These are phyloP conservation scores for Trichoderma sp. DNA, from an alignment of 2,329 filamentous ascomycete species.

Conservation along the genomic window DNA sequence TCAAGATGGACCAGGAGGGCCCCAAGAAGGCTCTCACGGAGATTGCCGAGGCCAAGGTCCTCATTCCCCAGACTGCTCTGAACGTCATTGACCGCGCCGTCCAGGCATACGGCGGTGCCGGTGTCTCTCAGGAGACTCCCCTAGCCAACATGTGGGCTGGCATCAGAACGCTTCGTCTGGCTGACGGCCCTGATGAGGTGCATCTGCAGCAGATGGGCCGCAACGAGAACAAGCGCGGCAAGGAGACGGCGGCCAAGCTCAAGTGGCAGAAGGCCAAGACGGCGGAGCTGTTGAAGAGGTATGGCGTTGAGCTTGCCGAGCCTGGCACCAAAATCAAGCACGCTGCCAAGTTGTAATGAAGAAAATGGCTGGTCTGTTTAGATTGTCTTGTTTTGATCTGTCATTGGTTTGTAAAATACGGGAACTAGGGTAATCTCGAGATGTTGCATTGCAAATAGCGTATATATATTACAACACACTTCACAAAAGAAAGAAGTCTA, in stretches of 20 bases:
- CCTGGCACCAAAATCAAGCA: slow-evolving; percentile 51
- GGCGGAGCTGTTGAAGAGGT: slow-evolving; percentile 62
- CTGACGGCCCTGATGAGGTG: slow-evolving; percentile 95
- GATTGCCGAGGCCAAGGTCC: slow-evolving; percentile 92
- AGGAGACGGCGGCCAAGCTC: slow-evolving; percentile 59
- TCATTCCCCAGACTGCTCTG: slow-evolving; percentile 78
- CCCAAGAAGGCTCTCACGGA: slow-evolving; percentile 88
- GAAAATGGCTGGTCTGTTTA: not conserved
- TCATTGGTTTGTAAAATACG: slow-evolving; percentile 1
- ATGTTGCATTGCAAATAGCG: not conserved
- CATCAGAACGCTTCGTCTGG: slow-evolving; percentile 78
- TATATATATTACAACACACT: not conserved
- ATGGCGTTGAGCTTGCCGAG: slow-evolving; percentile 46
- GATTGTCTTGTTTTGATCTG: not conserved
- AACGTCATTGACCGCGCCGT: slow-evolving; percentile 91
- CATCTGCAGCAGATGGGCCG: slow-evolving; percentile 77
- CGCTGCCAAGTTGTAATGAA: slow-evolving; percentile 45
- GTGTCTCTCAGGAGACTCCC: slow-evolving; percentile 92
- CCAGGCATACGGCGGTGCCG: slow-evolving; percentile 86
- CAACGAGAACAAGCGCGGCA: slow-evolving; percentile 73
- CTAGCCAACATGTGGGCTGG: slow-evolving; percentile 79
- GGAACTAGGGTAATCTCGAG: not conserved
- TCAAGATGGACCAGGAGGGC: slow-evolving; percentile 86
- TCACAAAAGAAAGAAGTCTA: not conserved
- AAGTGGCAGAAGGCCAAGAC: slow-evolving; percentile 62